Evolutionary conservation across 2,329 filamentous ascomycete species (phyloP).

Genomic region (Triangularia setosa): DNA sequence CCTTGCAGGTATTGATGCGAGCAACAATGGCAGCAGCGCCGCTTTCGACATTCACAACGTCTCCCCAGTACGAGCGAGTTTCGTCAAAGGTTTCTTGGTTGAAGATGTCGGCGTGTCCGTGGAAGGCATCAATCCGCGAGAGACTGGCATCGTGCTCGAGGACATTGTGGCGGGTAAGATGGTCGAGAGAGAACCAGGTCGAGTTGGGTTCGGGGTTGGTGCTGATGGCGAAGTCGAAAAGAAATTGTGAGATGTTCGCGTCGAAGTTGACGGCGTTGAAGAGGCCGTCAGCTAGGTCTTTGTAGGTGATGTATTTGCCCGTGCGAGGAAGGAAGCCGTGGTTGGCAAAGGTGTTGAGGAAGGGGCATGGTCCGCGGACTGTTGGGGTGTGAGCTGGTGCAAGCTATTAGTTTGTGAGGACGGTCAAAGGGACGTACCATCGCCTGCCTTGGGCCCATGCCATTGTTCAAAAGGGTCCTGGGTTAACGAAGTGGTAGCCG

Average conservation of each 20-base stretch:
- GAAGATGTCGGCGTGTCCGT: slow-evolving; percentile 50
- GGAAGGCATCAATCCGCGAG: slow-evolving; percentile 24
- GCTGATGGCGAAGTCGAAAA: slow-evolving; percentile 42
- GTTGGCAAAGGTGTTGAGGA: slow-evolving; percentile 51
- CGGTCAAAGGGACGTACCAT: background rate
- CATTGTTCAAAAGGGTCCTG: background rate
- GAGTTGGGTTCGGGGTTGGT: slow-evolving; percentile 43
- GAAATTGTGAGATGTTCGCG: slow-evolving; percentile 33
- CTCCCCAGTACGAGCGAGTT: slow-evolving; percentile 44
- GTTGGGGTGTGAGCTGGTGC: background rate
- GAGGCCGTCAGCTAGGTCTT: slow-evolving; percentile 38
- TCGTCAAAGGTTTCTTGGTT: slow-evolving; percentile 49
- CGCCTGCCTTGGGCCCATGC: background rate
- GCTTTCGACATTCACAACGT: slow-evolving; percentile 37
- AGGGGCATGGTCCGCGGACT: slow-evolving; percentile 45
- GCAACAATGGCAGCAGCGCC: slow-evolving; percentile 44
- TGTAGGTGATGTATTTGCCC: slow-evolving; percentile 39
- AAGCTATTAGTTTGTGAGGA: background rate
- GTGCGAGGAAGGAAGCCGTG: slow-evolving; percentile 46
- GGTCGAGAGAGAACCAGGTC: slow-evolving; percentile 39
- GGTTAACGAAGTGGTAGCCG: background rate
- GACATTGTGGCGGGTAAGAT: slow-evolving; percentile 44
- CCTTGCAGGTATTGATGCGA: slow-evolving; percentile 41
- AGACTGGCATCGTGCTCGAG: slow-evolving; percentile 40
- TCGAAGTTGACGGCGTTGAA: slow-evolving; percentile 42